A percentile compares a stretch with the other conserved stretches of the same genome.
Conservation (phyloP, 345 rosid species). For the Gossypium thurberi region DNA sequence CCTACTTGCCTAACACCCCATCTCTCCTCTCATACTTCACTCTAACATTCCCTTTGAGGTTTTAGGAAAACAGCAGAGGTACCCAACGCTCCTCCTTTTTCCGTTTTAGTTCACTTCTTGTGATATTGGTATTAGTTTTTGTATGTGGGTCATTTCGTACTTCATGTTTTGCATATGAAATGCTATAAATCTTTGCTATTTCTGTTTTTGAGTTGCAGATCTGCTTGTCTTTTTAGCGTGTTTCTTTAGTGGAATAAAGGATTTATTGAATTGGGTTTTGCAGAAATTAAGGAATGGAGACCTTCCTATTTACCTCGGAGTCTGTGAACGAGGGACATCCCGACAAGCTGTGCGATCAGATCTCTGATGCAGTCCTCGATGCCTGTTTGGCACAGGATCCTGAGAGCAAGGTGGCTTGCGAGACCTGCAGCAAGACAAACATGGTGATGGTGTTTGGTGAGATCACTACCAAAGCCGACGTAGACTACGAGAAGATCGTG, state of each 20-base stretch:
- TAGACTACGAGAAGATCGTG: slow-evolving; percentile 63
- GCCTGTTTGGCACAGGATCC: slow-evolving; percentile 64
- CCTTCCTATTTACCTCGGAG: slow-evolving; percentile 66
- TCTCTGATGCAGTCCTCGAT: slow-evolving; percentile 64
- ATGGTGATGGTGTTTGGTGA: slow-evolving; percentile 79
- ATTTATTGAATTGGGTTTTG: background rate
- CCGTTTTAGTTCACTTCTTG: background rate
- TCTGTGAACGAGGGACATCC: slow-evolving; percentile 80
- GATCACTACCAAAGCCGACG: slow-evolving; percentile 60
- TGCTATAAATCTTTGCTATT: background rate
- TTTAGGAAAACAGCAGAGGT: background rate
- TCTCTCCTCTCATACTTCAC: background rate
- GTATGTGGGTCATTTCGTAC: background rate
- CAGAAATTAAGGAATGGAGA: slow-evolving; percentile 39
- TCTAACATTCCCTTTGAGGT: no score
- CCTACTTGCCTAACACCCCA: background rate
- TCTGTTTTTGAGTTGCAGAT: background rate
- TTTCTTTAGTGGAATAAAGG: background rate
- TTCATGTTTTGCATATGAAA: background rate
- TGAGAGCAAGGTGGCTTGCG: slow-evolving; percentile 73
- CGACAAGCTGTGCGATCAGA: slow-evolving; percentile 73
- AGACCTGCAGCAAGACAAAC: slow-evolving; percentile 73
- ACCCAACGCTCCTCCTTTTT: background rate
- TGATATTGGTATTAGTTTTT: background rate
- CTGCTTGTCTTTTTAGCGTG: background rate